Conservation (phyloP, 441 rosid species). For the Brassica balearica region DNA sequence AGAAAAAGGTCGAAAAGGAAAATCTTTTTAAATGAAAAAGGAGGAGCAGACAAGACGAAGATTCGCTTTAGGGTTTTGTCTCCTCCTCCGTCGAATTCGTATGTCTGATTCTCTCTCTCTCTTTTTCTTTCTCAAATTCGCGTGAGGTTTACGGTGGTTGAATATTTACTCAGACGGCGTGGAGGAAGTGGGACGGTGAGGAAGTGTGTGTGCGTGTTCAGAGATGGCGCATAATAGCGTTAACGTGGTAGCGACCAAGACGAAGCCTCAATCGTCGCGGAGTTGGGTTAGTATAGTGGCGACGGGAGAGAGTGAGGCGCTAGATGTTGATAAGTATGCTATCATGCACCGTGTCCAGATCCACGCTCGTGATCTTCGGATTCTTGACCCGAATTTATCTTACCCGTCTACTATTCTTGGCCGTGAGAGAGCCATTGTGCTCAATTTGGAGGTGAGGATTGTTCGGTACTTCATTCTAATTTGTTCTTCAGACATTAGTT, state of each 20-base stretch:
- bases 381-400: too few relatives aligned
- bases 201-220: conserved; percentile 27
- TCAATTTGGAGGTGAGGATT: conserved; percentile 81
- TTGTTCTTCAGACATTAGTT: not conserved
- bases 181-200: conserved; percentile 41
- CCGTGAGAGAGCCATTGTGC: conserved; percentile 92
- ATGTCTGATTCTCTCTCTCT: not conserved
- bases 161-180: conserved; percentile 21
- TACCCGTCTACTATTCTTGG: conserved; percentile 30
- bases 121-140: not conserved
- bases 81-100: conserved; percentile 1
- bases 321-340: too few relatives aligned
- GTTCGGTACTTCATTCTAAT: not conserved
- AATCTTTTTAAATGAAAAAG: conserved; percentile 40
- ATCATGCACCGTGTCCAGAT: too few relatives aligned
- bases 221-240: conserved; percentile 66
- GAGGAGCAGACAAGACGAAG: conserved; percentile 20
- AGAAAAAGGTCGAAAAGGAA: conserved; percentile 6
- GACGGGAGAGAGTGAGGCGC: too few relatives aligned
- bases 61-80: conserved; percentile 17
- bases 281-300: too few relatives aligned
- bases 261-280: too few relatives aligned
- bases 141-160: conserved; percentile 1
- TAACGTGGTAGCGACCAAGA: conserved; percentile 59
- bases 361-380: too few relatives aligned